Base-by-base conservation (phyloP, 2,329 filamentous ascomycete species). In the Penicillium paneum region DNA sequence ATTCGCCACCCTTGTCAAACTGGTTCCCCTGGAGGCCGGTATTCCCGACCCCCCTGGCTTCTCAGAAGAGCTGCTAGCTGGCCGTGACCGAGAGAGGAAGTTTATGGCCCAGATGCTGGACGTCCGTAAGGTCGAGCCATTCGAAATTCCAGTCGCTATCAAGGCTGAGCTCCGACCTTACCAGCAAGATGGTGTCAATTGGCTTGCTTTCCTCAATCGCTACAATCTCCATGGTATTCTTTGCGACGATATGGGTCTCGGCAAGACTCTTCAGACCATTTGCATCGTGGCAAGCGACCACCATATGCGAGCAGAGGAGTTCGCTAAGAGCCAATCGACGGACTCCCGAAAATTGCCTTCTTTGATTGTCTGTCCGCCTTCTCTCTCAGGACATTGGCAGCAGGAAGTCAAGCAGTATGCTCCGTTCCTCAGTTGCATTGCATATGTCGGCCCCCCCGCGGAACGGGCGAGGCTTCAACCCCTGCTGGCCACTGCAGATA, bases 241-340 rank as follows among this genome's bases (percentile, higher is more conserved):
- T 56, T 99, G 94, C 70, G 94, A 99, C 68, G 94, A 99, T 72
- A 99, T 99, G 94, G 94, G 94, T 67, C 88, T 99, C 28, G 94
- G 94, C 46, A 99, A 99, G 78, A 99, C 94, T 1, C 78, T 99
- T 11, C 94, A 99, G 72, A 99, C 95, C 0, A 84, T 99, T 21
- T 99, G 94, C 73, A 99, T 99, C 67, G 92, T 99, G 40, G 93
- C 94, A 10, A 97, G 92, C 74, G 94, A 99, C 70, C 94, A 99
- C 69, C 93, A 99, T 71, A 81, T 95, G 68, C 87, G 94, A 57
- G 91, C 90, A 0, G 90, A 97, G 68, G 91, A 97, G 68, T 97
- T 88, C 70, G 86, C 86, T 28, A 91, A 88, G 74, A 95, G 92
- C 0, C 83, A 87, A 43, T 85, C 90, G 28, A 80, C 85, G 0